Evolutionary conservation across 768 basidiomycete species (phyloP).

Genomic region (Nidularia pulvinata): DNA sequence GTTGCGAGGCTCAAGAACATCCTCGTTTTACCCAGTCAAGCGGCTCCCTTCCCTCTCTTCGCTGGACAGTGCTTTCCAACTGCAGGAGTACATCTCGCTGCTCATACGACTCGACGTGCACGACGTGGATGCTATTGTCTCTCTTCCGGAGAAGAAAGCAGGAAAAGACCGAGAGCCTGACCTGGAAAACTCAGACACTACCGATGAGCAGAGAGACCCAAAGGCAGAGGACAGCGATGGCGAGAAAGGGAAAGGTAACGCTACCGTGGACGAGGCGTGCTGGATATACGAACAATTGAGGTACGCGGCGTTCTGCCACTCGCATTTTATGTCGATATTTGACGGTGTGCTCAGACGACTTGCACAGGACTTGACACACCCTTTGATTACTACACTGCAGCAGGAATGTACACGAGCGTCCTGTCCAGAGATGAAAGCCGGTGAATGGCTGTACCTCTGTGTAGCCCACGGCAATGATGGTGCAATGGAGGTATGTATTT

Average conservation of each 20-base stretch:
- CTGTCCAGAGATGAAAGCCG: slow-evolving; percentile 99
- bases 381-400: slow-evolving; percentile 82
- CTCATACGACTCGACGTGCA: slow-evolving; percentile 87
- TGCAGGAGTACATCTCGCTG: slow-evolving; percentile 92
- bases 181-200: slow-evolving; percentile 4
- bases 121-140: slow-evolving; percentile 81
- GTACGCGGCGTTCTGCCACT: slow-evolving; percentile 18
- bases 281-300: slow-evolving; percentile 76
- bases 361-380: slow-evolving; percentile 85
- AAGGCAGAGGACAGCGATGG: slow-evolving; percentile 36
- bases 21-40: slow-evolving; percentile 80
- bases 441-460: slow-evolving; percentile 96
- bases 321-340: no score
- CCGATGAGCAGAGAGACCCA: slow-evolving; percentile 20
- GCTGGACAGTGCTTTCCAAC: slow-evolving; percentile 90
- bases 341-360: slow-evolving; percentile 55
- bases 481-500: slow-evolving; percentile 71
- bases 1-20: slow-evolving; percentile 74
- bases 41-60: slow-evolving; percentile 66
- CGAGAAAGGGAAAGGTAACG: slow-evolving; percentile 38
- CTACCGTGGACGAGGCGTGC: slow-evolving; percentile 76
- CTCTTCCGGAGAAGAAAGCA: slow-evolving; percentile 57
- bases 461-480: slow-evolving; percentile 92
- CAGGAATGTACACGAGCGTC: slow-evolving; percentile 83
- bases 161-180: slow-evolving; percentile 14